Evolutionary conservation across 805 yeast species (phyloP).

Genomic region (Yamadazyma scolyti): DNA sequence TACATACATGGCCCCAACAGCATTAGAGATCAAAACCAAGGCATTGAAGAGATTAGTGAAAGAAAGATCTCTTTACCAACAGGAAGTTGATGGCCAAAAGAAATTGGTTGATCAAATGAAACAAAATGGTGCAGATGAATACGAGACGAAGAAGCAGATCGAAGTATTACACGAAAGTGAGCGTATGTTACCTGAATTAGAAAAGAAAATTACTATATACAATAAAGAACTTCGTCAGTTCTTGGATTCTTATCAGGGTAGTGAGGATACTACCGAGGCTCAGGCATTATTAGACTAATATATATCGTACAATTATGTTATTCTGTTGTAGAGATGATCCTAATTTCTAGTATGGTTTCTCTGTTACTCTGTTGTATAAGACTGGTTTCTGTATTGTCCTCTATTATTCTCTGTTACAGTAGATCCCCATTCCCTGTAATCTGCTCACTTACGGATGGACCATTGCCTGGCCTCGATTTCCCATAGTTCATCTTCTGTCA

Average conservation of each 20-base stretch:
- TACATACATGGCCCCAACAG: conserved; percentile 74
- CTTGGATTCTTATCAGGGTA: conserved; percentile 31
- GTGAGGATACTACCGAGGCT: conserved; percentile 30
- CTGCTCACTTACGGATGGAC: too few species aligned
- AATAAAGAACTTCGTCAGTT: conserved; percentile 31
- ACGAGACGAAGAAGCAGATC: conserved; percentile 54
- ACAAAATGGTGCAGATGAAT: conserved; percentile 50
- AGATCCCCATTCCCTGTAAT: too few species aligned
- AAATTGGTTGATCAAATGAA: conserved; percentile 45
- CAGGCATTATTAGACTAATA: conserved; percentile 11
- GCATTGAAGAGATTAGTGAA: conserved; percentile 68
- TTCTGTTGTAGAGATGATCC: too few species aligned
- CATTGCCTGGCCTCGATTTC: conserved; percentile 37
- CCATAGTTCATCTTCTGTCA: conserved; percentile 70
- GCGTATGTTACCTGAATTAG: conserved; percentile 32
- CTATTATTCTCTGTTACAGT: too few species aligned
- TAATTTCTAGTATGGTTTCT: neutral
- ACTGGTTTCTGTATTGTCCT: too few species aligned
- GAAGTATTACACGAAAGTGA: conserved; percentile 36
- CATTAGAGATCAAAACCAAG: conserved; percentile 63
- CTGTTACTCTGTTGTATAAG: neutral
- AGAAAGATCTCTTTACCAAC: conserved; percentile 58
- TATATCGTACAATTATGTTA: neutral
- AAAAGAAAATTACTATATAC: conserved; percentile 16
- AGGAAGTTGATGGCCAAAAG: conserved; percentile 56